Evolutionary conservation across 2,329 filamentous ascomycete species (phyloP), one percentile per base, ranked within the genome.

Genomic region (Fusarium sublunatum): DNA sequence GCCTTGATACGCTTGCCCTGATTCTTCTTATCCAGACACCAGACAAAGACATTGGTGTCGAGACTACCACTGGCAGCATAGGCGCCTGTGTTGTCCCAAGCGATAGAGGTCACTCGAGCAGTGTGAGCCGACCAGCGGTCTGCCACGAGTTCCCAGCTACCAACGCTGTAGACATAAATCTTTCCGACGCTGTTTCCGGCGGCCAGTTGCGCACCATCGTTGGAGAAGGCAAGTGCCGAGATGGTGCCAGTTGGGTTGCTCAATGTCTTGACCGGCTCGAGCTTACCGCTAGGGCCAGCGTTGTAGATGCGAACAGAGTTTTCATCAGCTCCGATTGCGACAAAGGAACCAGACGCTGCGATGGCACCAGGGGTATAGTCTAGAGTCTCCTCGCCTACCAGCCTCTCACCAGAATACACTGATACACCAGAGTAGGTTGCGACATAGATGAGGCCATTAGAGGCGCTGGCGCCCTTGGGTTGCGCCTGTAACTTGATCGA

Each of bases 1-100:
- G 88, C 89, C 80, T 95, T 94, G 67, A 96, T 86, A 67, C 94
- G 86, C 76, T 91, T 91, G 3, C 92, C 93, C 1, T 94, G 94
- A 70, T 91, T 90, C 61, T 78, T 83, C 73, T 92, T 91, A 35
- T 81, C 83, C 53, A 97, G 77, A 74, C 92, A 97, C 92, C 95
- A 99, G 28, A 97, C 88, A 74, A 92, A 93, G 19, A 99, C 85
- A 72, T 96, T 93, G 0, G 94, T 97, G 75, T 99, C 95, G 45
- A 99, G 79, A 41, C 88, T 90, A 11, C 93, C 94, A 74, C 91
- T 96, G 19, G 88, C 92, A 3, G 93, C 89, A 73, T 93, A 91
- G 22, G 89, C 90, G 11, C 90, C 91, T 15, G 86, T 85, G 15
- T 84, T 81, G 70, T 93, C 92, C 95, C 95, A 99, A 12, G 89